Percentiles rank a stretch among this genome's conserved stretches.
phyloP scores from a whole-genome alignment of 2,329 filamentous ascomycete genomes.

The Colletotrichum sp. region DNA sequence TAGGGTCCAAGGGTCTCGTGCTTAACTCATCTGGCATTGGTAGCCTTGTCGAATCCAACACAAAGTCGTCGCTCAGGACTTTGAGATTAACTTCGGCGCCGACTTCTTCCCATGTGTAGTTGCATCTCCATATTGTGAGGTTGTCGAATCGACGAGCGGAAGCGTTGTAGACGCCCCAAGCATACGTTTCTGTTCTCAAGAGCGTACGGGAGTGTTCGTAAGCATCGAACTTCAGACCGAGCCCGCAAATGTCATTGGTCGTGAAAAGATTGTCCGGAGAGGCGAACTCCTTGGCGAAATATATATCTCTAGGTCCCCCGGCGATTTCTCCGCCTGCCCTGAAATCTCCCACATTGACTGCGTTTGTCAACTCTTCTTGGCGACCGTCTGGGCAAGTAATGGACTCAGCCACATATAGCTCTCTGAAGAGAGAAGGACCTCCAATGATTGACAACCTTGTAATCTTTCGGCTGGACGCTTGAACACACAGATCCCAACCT shows the following conservation, averaged over 20 bases:
- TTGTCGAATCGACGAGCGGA: neutral
- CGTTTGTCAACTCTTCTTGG: accelerated
- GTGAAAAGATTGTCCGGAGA: neutral
- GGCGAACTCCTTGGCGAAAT: neutral
- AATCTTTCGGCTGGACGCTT: neutral
- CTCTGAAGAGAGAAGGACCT: neutral
- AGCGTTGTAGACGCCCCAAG: neutral
- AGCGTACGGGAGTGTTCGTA: neutral
- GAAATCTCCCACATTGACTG: neutral
- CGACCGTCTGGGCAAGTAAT: neutral
- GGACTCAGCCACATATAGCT: neutral
- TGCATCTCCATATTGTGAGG: neutral
- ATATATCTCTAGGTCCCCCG: neutral
- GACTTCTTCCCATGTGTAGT: neutral
- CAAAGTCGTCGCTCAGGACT: neutral
- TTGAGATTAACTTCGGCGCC: neutral
- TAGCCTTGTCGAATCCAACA: neutral
- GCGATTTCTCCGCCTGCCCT: neutral
- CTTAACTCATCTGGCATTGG: neutral
- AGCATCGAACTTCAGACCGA: neutral
- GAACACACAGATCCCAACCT: neutral
- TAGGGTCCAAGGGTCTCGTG: neutral
- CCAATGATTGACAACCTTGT: neutral
- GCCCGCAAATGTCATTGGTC: neutral
- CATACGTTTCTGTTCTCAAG: neutral